Percentiles rank a stretch among this genome's conserved stretches.
phyloP scores from a whole-genome alignment of 352 stramenopile genomes.

The Globisporangium nunn region DNA sequence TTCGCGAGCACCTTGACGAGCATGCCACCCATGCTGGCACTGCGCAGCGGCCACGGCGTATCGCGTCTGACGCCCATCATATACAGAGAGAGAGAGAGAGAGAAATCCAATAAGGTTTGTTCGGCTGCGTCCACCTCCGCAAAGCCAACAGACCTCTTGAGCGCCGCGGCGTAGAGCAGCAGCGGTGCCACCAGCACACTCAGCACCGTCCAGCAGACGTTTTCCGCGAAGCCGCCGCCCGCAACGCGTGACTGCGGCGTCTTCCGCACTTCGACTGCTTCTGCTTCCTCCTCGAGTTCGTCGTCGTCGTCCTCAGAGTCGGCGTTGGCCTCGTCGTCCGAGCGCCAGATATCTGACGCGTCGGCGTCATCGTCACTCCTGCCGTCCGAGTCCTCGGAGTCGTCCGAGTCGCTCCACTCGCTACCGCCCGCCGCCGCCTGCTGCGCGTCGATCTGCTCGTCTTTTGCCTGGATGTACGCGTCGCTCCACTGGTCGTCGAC shows the following conservation, averaged over 20 bases:
- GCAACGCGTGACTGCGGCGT: slow-evolving; percentile 22
- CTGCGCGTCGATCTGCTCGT: slow-evolving; percentile 79
- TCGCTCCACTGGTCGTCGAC: slow-evolving; percentile 83
- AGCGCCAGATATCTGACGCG: slow-evolving; percentile 13
- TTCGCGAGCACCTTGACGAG: slow-evolving; percentile 36
- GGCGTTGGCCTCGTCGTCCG: slow-evolving; percentile 11
- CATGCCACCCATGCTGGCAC: slow-evolving; percentile 14
- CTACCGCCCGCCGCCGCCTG: slow-evolving; percentile 34
- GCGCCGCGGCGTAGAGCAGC: slow-evolving; percentile 34
- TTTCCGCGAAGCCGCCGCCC: slow-evolving; percentile 30
- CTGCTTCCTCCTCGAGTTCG: slow-evolving; percentile 17
- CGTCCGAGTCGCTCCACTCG: slow-evolving; percentile 21
- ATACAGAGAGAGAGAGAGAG: background rate
- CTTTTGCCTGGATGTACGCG: slow-evolving; percentile 73
- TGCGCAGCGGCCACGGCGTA: slow-evolving; percentile 33
- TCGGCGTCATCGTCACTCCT: slow-evolving; percentile 20
- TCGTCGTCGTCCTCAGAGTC: slow-evolving; percentile 13
- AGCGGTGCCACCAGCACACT: slow-evolving; percentile 30
- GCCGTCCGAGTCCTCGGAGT: slow-evolving; percentile 34
- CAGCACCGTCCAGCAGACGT: slow-evolving; percentile 50
- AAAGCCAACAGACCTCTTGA: slow-evolving; percentile 7
- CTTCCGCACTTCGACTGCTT: background rate
- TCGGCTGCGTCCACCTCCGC: background rate
- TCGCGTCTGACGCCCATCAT: slow-evolving; percentile 1
- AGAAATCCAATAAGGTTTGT: background rate